phyloP scores from a whole-genome alignment of 169 alveolate species.

The Plasmodium cynomolgi region DNA sequence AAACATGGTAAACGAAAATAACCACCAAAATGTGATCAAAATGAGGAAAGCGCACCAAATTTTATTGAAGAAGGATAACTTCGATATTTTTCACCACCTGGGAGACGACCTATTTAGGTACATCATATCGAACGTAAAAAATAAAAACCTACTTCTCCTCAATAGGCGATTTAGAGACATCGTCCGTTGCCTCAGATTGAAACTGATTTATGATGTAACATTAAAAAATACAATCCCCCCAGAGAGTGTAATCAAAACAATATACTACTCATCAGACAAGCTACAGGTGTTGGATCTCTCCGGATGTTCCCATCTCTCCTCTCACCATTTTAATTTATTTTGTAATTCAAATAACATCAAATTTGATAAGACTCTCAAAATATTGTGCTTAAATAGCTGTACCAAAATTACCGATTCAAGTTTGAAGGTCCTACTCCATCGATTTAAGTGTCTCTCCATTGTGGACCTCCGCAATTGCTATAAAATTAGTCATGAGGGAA shows the following conservation, averaged over 20 bases:
- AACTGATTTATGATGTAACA: slow-evolving; percentile 46
- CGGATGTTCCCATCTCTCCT: slow-evolving; percentile 58
- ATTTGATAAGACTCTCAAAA: slow-evolving; percentile 24
- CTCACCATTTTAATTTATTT: slow-evolving; percentile 56
- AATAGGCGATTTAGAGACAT: slow-evolving; percentile 37
- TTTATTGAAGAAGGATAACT: slow-evolving; percentile 33
- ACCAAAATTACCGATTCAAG: slow-evolving; percentile 51
- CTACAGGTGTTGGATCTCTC: slow-evolving; percentile 40
- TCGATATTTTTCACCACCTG: slow-evolving; percentile 28
- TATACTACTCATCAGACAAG: slow-evolving; percentile 20
- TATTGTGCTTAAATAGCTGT: slow-evolving; percentile 29
- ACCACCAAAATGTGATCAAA: neutral
- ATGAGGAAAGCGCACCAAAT: neutral
- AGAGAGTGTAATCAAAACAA: slow-evolving; percentile 56
- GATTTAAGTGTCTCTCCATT: slow-evolving; percentile 16
- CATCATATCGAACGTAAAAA: slow-evolving; percentile 39
- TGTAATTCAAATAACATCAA: slow-evolving; percentile 42
- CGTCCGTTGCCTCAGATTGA: slow-evolving; percentile 11
- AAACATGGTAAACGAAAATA: slow-evolving; percentile 8
- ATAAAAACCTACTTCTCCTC: slow-evolving; percentile 36
- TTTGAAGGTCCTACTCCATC: slow-evolving; percentile 36
- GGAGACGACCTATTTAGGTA: slow-evolving; percentile 68
- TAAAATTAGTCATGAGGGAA: slow-evolving; percentile 55
- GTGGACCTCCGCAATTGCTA: slow-evolving; percentile 64
- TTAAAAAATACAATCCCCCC: slow-evolving; percentile 65